Evolutionary conservation across 257 asterid species (phyloP), one percentile per base, ranked within the genome.

Genomic region (Solanum pinnatisectum): DNA sequence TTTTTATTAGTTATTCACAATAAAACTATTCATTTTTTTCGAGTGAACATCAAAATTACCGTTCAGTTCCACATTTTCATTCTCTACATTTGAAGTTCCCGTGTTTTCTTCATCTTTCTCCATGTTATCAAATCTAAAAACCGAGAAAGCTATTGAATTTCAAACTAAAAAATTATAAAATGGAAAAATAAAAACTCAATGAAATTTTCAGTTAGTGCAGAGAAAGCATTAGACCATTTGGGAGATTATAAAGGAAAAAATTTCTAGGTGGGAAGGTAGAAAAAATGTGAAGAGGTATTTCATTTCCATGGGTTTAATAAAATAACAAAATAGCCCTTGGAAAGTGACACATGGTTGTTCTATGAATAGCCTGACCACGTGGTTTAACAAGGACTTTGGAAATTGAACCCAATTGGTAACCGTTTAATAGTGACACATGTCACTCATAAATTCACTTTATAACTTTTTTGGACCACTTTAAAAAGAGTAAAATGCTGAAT

Each of bases 1-100:
- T 87, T 88, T 30, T 89, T 91, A 67, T 88, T 90, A 96, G 2
- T 98, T 98, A 87, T 95, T 96, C 14, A 42, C 15, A 42, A 42
- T n/a, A 42, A 42, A 18, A 52, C 0, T n/a, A 20, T 52, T 52
- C 22, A 15, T 44, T 44, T 44, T 44, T 44, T 44, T 6, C 4
- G 11, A 56, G 22, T 56, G 10, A 56, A 56, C 65, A 56, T 56
- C 65, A 18, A 56, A 52, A 16, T 16, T 6, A 56, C 3, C n/a
- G 85, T 93, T 91, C 70, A 94, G 68, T 91, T 96, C 52, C 52
- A 44, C 52, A 44, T 13, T 44, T 44, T 44, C 52, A 44, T 44
- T 44, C 52, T 44, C 95, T 30, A 96, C 67, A 5, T 70, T 67
- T 1, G 94, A 83, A 84, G 20, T 25, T 56, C 0, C 25, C 9